A percentile compares a stretch with the other conserved stretches of the same genome.
These are phyloP conservation scores for Dictyostelium firmibasis DNA, from an alignment of 78 protist genomes.

Conservation along the genomic window DNA sequence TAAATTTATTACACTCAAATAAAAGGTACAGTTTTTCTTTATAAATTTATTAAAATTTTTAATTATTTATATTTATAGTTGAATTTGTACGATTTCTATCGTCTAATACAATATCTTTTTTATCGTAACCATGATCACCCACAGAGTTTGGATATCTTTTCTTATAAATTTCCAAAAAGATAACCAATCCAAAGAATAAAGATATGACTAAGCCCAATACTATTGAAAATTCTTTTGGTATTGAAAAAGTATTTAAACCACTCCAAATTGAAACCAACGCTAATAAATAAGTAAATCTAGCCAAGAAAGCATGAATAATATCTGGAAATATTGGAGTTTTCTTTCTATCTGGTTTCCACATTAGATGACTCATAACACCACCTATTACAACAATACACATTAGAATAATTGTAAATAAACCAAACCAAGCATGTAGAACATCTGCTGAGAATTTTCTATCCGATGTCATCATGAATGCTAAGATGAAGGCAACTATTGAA, in stretches of 20 bases:
- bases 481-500: neutral
- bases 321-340: slow-evolving; percentile 50
- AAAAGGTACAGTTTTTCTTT: too few species aligned
- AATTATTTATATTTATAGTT: neutral
- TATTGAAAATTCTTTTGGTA: neutral
- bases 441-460: neutral
- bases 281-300: neutral
- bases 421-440: slow-evolving; percentile 16
- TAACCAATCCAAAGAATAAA: neutral
- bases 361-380: slow-evolving; percentile 14
- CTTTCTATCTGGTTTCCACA: slow-evolving; percentile 22
- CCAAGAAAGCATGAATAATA: neutral
- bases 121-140: neutral
- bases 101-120: neutral
- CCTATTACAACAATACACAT: neutral
- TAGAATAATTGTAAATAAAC: neutral
- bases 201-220: neutral
- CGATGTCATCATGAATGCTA: neutral
- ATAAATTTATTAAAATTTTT: too few species aligned
- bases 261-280: neutral
- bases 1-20: too few species aligned
- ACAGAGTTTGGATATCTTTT: neutral
- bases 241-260: neutral
- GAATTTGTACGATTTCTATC: neutral
- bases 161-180: slow-evolving; percentile 1